A percentile compares a stretch with the other conserved stretches of the same genome.
These are phyloP conservation scores for Citrus inodora DNA, from an alignment of 345 rosid genomes.

Conservation along the genomic window DNA sequence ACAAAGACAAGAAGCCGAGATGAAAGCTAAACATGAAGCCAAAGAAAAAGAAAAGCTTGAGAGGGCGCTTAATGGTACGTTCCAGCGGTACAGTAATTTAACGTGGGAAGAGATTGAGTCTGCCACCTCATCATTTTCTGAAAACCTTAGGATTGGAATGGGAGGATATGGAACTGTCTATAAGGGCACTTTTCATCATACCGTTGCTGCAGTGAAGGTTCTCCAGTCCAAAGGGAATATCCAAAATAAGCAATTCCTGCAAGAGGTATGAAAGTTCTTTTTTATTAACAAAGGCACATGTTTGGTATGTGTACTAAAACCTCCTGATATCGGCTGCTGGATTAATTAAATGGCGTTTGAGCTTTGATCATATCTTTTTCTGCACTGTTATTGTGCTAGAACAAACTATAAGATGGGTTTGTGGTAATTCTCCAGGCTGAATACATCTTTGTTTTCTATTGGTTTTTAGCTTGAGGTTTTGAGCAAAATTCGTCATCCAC, in stretches of 20 bases:
- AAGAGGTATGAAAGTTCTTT: constrained; percentile 51
- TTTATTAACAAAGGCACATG: not conserved
- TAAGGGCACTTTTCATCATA: constrained; percentile 63
- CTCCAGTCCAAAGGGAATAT: constrained; percentile 62
- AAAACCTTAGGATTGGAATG: constrained; percentile 58
- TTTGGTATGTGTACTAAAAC: not conserved
- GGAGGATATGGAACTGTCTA: constrained; percentile 91
- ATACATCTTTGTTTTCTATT: constrained; percentile 7
- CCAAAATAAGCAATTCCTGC: constrained; percentile 63
- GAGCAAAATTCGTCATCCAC: constrained; percentile 82
- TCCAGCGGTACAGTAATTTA: constrained; percentile 49
- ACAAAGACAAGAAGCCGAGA: constrained; percentile 55
- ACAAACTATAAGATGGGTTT: not conserved
- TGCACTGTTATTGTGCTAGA: not conserved
- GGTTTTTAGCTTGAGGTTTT: constrained; percentile 65
- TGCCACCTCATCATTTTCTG: constrained; percentile 81
- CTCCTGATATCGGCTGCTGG: not conserved
- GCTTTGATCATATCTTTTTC: not conserved
- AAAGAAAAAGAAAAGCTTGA: constrained; percentile 74
- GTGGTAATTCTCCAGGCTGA: not conserved
- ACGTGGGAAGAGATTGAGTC: constrained; percentile 80
- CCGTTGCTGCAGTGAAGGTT: constrained; percentile 76
- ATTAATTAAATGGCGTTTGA: not conserved
- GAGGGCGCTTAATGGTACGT: constrained; percentile 49
- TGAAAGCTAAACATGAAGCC: constrained; percentile 44